Evolutionary conservation across 768 basidiomycete species (phyloP).

Genomic region (Daedaleopsis nitida): DNA sequence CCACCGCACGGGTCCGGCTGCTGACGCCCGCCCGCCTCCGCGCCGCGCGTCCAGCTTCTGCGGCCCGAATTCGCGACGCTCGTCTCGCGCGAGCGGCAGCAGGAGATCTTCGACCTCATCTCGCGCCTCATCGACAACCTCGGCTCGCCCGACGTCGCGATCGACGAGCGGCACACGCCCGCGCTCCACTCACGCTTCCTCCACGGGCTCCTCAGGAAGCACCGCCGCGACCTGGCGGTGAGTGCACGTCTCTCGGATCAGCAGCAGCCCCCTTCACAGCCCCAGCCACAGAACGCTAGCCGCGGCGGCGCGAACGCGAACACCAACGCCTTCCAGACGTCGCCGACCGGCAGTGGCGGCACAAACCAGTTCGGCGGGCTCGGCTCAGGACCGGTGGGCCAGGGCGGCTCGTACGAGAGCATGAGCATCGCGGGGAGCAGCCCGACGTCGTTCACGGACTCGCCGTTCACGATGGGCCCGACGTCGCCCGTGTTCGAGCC

Average conservation of each 20-base stretch:
- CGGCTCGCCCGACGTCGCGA: conserved; percentile 71
- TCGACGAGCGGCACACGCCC: conserved; percentile 81
- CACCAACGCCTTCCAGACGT: not conserved
- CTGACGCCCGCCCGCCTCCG: not conserved
- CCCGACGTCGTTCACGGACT: conserved; percentile 17
- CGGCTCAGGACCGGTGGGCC: not conserved
- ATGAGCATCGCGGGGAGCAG: conserved; percentile 7
- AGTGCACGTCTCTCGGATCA: conserved; percentile 41
- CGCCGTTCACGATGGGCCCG: conserved; percentile 10
- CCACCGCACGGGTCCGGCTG: no score
- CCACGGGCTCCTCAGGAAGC: conserved; percentile 65
- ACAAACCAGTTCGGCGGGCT: conserved; percentile 5
- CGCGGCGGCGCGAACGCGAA: conserved; percentile 2
- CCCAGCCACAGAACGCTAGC: conserved; percentile 9
- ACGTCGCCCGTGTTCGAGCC: conserved; percentile 24
- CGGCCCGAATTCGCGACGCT: conserved; percentile 73
- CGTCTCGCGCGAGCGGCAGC: conserved; percentile 62
- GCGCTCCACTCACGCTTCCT: conserved; percentile 82
- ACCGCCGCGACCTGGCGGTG: conserved; percentile 69
- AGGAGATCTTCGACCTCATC: conserved; percentile 72
- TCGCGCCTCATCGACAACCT: conserved; percentile 71
- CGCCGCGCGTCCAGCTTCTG: conserved; percentile 63
- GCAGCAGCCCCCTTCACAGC: conserved; percentile 17
- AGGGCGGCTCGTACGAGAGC: conserved; percentile 7
- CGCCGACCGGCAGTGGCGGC: not conserved